Conservation (phyloP, 371 early-diverging fungal genomes). For the Mortierella sp. region DNA sequence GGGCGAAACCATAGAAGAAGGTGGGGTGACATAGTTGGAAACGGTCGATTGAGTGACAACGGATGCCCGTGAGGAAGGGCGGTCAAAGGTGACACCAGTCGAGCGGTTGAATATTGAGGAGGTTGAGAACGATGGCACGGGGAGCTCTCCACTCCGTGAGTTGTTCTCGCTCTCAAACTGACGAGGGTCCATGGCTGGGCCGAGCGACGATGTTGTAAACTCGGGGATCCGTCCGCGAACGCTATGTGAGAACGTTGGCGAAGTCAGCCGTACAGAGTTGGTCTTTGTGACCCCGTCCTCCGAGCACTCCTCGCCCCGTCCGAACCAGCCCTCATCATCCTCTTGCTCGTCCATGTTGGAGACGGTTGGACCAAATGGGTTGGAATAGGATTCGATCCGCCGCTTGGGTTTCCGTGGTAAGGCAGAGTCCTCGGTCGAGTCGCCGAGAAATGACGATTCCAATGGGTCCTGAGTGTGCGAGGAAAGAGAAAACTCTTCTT, state of each 20-base stretch:
- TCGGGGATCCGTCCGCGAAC: constrained; percentile 17
- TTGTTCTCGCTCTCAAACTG: constrained; percentile 31
- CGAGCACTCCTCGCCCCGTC: constrained; percentile 26
- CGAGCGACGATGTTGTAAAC: constrained; percentile 31
- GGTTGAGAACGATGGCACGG: constrained; percentile 3
- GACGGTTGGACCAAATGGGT: constrained; percentile 36
- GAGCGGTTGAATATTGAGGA: constrained; percentile 26
- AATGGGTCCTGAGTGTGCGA: constrained; percentile 22
- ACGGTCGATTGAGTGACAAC: neutral
- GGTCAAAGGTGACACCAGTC: constrained; percentile 2
- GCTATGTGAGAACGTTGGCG: constrained; percentile 15
- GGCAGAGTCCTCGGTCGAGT: constrained; percentile 23
- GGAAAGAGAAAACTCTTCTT: neutral
- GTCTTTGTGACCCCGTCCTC: constrained; percentile 37
- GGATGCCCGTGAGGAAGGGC: constrained; percentile 11
- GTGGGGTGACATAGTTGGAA: neutral
- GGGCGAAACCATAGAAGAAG: constrained; percentile 1
- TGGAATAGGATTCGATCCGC: constrained; percentile 33
- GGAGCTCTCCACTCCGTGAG: neutral
- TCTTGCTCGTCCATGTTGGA: constrained; percentile 26
- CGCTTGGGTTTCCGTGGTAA: constrained; percentile 31
- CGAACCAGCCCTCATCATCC: constrained; percentile 49
- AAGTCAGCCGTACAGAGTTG: constrained; percentile 44
- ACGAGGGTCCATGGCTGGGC: constrained; percentile 47
- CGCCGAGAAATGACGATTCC: neutral